Conservation (phyloP, 1,139 yeast species). For the Keqinozyma sinolaborantium region DNA sequence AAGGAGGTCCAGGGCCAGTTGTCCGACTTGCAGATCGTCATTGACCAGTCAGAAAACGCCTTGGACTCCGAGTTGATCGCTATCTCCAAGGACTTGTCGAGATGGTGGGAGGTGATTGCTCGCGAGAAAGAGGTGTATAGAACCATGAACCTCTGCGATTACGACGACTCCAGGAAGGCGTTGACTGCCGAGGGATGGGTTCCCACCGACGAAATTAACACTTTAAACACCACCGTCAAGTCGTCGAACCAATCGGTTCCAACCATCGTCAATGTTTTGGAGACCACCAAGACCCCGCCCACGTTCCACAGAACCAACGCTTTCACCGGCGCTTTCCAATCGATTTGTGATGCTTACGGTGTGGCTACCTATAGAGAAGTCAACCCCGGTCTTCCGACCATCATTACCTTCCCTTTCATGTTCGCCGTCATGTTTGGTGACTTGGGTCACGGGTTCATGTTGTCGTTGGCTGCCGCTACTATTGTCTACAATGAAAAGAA, state of each 20-base stretch:
- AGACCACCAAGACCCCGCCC: conserved; percentile 71
- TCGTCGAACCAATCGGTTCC: conserved; percentile 47
- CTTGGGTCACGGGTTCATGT: conserved; percentile 72
- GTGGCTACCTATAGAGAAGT: conserved; percentile 74
- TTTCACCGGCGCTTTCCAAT: conserved; percentile 73
- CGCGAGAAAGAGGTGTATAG: conserved; percentile 70
- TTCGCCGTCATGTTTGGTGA: conserved; percentile 90
- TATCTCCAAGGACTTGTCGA: conserved; percentile 66
- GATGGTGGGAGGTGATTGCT: conserved; percentile 67
- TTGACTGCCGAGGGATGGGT: conserved; percentile 81
- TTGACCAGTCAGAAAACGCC: conserved; percentile 52
- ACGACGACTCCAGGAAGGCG: conserved; percentile 60
- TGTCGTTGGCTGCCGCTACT: conserved; percentile 54
- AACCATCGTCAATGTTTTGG: conserved; percentile 63
- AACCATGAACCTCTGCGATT: conserved; percentile 64
- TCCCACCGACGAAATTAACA: conserved; percentile 54
- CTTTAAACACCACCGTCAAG: conserved; percentile 32
- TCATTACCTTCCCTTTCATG: conserved; percentile 81
- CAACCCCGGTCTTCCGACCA: conserved; percentile 77
- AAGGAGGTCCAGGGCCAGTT: conserved; percentile 52
- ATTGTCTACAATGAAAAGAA: conserved; percentile 61
- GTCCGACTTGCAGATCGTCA: conserved; percentile 56
- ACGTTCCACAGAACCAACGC: conserved; percentile 76
- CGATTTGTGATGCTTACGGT: conserved; percentile 79
- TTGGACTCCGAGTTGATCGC: conserved; percentile 68